Evolutionary conservation across 768 basidiomycete genomes (phyloP), one percentile per base, ranked within the genome.

Genomic region (Hydnum rufescens): DNA sequence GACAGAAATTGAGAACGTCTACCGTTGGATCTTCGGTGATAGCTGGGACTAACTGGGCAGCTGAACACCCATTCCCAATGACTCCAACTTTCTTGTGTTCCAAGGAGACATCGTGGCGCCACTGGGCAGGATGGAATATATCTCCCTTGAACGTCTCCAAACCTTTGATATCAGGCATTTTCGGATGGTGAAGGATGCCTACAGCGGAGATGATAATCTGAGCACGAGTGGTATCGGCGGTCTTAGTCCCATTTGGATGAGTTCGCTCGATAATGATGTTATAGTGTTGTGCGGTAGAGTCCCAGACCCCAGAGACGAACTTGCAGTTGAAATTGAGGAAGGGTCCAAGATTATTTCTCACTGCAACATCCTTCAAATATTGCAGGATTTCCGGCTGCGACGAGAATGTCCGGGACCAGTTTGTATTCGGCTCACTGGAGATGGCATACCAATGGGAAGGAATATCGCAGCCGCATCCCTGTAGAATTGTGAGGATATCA

Each of bases 41-140:
- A 23, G 53, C 31, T 2, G 64, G 64, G 0, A 65, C 51, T 46
- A 63, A 53, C 60, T 82, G 78, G 4, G 77, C 74, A 70, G 70
- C 76, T 39, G 74, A 75, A 55, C 72, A 77, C 3, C 76, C 78
- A 58, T 78, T 78, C 34, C 77, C 78, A 59, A 79, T 72, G 13
- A 80, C 72, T 1, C 73, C 77, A 4, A 81, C 69, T 26, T 67
- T 64, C 62, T 76, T 77, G 1, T 71, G 71, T 53, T 64, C 64
- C 52, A 79, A 59, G 42, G 67, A 60, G 18, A 78, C 68, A 57
- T 73, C 73, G 48, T 75, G 73, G 43, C 68, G 63, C 79, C 79
- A 73, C 51, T 61, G 58, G 22, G 74, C 70, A 29, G 76, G 74
- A 60, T 79, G 78, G 65, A 72, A 79, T 18, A 67, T 48, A 6